Percentiles rank a stretch among this genome's conserved stretches.
Evolutionary conservation across 768 basidiomycete species (phyloP).

Genomic region (Exsudoporus frostii): DNA sequence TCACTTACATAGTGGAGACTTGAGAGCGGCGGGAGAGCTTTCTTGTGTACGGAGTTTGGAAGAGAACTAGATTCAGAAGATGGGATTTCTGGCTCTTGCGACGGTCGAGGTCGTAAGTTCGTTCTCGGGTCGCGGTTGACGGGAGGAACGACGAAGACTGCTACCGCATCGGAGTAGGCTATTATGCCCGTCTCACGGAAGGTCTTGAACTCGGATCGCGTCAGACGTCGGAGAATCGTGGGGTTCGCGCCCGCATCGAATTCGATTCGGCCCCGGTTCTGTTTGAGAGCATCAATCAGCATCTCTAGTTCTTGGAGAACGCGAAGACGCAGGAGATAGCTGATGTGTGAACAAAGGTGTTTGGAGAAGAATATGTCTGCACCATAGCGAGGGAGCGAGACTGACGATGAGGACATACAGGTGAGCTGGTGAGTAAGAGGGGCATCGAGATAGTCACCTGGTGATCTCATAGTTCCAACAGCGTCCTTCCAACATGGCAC

Average conservation of each 20-base stretch:
- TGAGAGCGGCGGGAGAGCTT: constrained; percentile 28
- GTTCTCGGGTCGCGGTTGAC: constrained; percentile 52
- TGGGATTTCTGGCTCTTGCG: constrained; percentile 35
- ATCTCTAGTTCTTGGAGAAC: constrained; percentile 74
- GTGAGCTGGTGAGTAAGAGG: constrained; percentile 6
- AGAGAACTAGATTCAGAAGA: constrained; percentile 4
- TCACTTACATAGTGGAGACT: constrained; percentile 10
- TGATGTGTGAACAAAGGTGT: constrained; percentile 52
- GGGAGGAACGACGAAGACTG: constrained; percentile 69
- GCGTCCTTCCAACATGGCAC: constrained; percentile 58
- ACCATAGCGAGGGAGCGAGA: constrained; percentile 25
- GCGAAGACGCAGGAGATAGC: constrained; percentile 66
- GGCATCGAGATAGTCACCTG: constrained; percentile 30
- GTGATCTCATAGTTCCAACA: constrained; percentile 36
- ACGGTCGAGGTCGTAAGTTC: constrained; percentile 40
- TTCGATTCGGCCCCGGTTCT: background rate
- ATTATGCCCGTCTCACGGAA: constrained; percentile 46
- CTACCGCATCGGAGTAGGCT: constrained; percentile 53
- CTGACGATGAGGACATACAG: background rate
- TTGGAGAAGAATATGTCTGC: constrained; percentile 37
- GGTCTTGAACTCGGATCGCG: constrained; percentile 53
- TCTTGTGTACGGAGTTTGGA: constrained; percentile 2
- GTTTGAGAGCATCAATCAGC: constrained; percentile 35
- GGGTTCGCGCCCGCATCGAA: constrained; percentile 18
- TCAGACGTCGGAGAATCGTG: constrained; percentile 59